Conservation (phyloP, 2,329 filamentous ascomycete species). For the Blumeria graminis region DNA sequence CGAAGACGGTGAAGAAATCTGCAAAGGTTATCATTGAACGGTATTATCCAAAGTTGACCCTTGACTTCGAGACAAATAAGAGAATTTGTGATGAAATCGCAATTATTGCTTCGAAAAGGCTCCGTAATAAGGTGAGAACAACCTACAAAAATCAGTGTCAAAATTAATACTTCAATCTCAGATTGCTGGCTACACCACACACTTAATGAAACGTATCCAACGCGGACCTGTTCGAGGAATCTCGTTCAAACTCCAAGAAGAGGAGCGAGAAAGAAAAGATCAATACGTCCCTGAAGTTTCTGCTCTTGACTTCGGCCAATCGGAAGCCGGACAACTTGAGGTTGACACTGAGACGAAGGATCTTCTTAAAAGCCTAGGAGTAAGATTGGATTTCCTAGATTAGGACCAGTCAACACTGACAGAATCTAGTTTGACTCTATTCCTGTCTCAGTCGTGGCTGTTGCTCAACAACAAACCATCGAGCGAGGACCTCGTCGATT, state of each 20-base stretch:
- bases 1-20: slow-evolving; percentile 23
- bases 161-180: slow-evolving; percentile 15
- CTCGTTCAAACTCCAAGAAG: slow-evolving; percentile 99
- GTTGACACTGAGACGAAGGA: slow-evolving; percentile 97
- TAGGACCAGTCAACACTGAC: neutral
- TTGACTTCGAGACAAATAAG: slow-evolving; percentile 99
- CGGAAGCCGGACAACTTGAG: slow-evolving; percentile 81
- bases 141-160: neutral
- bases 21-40: slow-evolving; percentile 99
- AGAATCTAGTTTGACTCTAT: slow-evolving; percentile 73
- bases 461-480: slow-evolving; percentile 65
- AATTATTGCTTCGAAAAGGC: slow-evolving; percentile 96
- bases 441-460: slow-evolving; percentile 82
- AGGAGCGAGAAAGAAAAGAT: slow-evolving; percentile 99
- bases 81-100: slow-evolving; percentile 99
- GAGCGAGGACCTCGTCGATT: slow-evolving; percentile 58
- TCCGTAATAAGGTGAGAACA: slow-evolving; percentile 75
- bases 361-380: slow-evolving; percentile 91
- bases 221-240: slow-evolving; percentile 97
- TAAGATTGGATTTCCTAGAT: slow-evolving; percentile 29
- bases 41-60: slow-evolving; percentile 91
- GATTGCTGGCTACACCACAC: slow-evolving; percentile 97
- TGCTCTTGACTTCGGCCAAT: slow-evolving; percentile 92
- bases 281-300: slow-evolving; percentile 99
- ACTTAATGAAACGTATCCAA: slow-evolving; percentile 99